Evolutionary conservation across 1,284 basidiomycete genomes (phyloP).

Genomic region (Coniferiporia weirii): DNA sequence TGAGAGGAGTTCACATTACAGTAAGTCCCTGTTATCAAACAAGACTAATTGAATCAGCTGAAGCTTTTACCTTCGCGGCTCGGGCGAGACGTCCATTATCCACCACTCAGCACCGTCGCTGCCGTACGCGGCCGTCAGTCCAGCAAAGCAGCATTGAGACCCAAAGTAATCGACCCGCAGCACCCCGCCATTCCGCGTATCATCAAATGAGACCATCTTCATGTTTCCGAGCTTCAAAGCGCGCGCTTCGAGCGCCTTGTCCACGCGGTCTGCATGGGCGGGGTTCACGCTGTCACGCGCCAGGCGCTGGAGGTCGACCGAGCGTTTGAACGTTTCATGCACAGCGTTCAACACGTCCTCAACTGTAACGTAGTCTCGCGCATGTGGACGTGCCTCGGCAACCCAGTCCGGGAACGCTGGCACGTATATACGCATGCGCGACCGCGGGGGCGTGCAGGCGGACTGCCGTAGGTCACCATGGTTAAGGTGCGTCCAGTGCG

Average conservation of each 20-base stretch:
- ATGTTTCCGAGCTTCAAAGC: not conserved
- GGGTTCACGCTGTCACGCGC: not conserved
- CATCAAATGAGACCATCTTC: not conserved
- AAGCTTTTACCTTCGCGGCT: not conserved
- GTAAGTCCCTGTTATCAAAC: too few species aligned
- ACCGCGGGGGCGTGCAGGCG: not conserved
- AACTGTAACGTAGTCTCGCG: constrained; percentile 2
- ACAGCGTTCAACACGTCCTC: constrained; percentile 2
- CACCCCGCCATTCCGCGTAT: not conserved
- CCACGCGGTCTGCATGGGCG: not conserved
- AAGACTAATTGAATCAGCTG: not conserved
- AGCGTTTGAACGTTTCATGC: not conserved
- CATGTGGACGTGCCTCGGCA: not conserved
- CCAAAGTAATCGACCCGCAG: constrained; percentile 11
- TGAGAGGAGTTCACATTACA: too few species aligned
- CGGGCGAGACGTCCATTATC: constrained; percentile 4
- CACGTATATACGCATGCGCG: constrained; percentile 4
- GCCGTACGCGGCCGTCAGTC: constrained; percentile 1
- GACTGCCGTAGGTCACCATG: constrained; percentile 2
- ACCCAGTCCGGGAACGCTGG: not conserved
- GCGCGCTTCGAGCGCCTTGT: constrained; percentile 1
- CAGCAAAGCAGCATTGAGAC: constrained; percentile 8
- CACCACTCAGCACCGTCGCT: constrained; percentile 5
- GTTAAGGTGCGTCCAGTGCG: constrained; percentile 10
- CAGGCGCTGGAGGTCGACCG: not conserved